Evolutionary conservation across 768 basidiomycete genomes (phyloP).

Genomic region (Suillus tomentosus): DNA sequence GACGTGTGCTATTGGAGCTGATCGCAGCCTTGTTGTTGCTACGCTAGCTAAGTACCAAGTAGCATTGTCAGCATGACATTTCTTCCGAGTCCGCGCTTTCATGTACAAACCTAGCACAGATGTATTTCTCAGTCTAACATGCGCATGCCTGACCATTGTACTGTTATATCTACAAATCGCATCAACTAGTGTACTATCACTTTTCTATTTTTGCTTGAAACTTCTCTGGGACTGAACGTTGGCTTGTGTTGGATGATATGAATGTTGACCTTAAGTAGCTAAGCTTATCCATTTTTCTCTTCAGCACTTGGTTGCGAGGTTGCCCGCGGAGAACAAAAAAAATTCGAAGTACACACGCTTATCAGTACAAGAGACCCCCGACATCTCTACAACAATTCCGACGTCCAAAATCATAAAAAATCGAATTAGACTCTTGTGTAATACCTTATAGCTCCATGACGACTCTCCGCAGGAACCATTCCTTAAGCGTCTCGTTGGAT

Average conservation of each 20-base stretch:
- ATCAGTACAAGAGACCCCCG: not conserved
- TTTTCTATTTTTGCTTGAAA: not conserved
- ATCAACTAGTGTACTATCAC: not conserved
- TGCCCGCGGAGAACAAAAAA: not conserved
- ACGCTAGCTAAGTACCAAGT: too few species aligned
- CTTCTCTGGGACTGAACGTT: not conserved
- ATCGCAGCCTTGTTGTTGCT: too few species aligned
- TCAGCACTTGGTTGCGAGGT: not conserved
- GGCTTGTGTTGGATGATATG: not conserved
- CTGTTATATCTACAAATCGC: not conserved
- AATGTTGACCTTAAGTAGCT: not conserved
- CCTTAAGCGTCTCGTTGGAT: not conserved
- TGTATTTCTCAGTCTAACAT: not conserved
- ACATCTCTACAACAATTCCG: not conserved
- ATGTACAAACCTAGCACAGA: not conserved
- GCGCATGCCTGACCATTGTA: not conserved
- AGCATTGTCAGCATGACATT: too few species aligned
- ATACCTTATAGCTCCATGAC: slow-evolving; percentile 5
- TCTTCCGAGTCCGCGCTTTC: too few species aligned
- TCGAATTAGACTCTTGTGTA: not conserved
- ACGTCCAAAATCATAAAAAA: too few species aligned
- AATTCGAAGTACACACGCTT: not conserved
- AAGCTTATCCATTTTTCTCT: not conserved
- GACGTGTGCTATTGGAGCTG: not conserved
- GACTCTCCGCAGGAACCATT: slow-evolving; percentile 14